Base-by-base conservation (phyloP, 768 basidiomycete species). In the Imleria badia region DNA sequence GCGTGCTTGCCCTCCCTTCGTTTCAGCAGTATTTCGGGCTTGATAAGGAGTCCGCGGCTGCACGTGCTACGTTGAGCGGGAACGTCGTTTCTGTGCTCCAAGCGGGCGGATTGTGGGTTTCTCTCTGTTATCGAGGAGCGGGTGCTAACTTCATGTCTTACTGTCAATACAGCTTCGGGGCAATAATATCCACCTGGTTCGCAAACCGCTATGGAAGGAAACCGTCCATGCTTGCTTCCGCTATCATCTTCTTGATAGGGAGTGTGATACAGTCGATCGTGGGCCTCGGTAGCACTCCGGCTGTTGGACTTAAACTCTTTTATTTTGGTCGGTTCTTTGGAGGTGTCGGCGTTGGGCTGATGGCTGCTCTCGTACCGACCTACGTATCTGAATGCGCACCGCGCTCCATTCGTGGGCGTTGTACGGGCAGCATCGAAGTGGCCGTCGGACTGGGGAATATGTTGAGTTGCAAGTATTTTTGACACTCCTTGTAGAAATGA, bases 321-420 rank as follows among this genome's bases (percentile, higher is more conserved):
- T 73, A 66, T 51, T 62, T 73, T 45, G 60, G 68, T 46, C 75
- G 79, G 10, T 81, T 81, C 70, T 58, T 83, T 0, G 70, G 75
- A 6, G 83, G 81, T 17, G 64, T 81, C 33, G 81, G 81, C 3
- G 71, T 79, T 7, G 76, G 78, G 26, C 40, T 74, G 34, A 66
- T 73, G 59, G 61, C 68, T 3, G 72, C 71, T 0, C 44, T 75
- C 20, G 70, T 72, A 20, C 75, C 75, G 2, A 65, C 70, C 0
- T 75, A 75, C 23, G 66, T 74, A 3, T 69, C 74, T 3, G 74
- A 76, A 62, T 73, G 66, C 50, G 68, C 70, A 4, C 75, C 75
- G 10, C 63, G 65, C 48, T 40, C 66, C 17, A 73, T 76, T 33
- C 69, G 75, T 36, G 74, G 74, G 6, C 70, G 74, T 3, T 74